A percentile compares a stretch with the other conserved stretches of the same genome.
Evolutionary conservation across 306 rosid genomes (phyloP).

Genomic region (Corylus americana): DNA sequence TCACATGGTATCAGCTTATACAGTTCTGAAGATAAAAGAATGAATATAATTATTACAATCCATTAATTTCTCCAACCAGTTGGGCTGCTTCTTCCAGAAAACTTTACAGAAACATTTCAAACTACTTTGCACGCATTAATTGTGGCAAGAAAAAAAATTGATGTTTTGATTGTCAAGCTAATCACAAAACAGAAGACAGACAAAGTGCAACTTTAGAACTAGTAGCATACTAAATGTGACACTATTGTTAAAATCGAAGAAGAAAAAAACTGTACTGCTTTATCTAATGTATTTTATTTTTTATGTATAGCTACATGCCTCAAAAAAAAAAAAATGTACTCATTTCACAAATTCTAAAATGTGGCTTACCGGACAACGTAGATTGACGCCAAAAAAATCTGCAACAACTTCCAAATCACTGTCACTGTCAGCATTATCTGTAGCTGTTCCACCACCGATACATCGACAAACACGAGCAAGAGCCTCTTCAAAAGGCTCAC

Average conservation of each 20-base stretch:
- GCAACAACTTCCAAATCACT: conserved; percentile 98
- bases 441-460: conserved; percentile 77
- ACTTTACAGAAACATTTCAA: background rate
- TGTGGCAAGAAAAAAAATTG: background rate
- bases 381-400: conserved; percentile 75
- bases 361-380: conserved; percentile 91
- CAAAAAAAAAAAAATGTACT: background rate
- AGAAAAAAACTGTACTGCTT: background rate
- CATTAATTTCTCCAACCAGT: background rate
- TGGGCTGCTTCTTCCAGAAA: background rate
- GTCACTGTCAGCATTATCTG: conserved; percentile 81
- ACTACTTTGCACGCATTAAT: background rate
- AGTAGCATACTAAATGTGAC: no score
- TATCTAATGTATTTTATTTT: background rate
- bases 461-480: conserved; percentile 87
- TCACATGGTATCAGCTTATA: background rate
- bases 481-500: conserved; percentile 88
- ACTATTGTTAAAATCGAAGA: background rate
- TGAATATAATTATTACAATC: background rate
- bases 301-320: background rate
- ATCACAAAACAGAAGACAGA: background rate
- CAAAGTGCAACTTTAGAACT: background rate
- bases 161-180: background rate
- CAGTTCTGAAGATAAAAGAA: background rate
- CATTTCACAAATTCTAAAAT: background rate